Conservation (phyloP, 495 filamentous ascomycete genomes). For the Penicillium steckii region DNA sequence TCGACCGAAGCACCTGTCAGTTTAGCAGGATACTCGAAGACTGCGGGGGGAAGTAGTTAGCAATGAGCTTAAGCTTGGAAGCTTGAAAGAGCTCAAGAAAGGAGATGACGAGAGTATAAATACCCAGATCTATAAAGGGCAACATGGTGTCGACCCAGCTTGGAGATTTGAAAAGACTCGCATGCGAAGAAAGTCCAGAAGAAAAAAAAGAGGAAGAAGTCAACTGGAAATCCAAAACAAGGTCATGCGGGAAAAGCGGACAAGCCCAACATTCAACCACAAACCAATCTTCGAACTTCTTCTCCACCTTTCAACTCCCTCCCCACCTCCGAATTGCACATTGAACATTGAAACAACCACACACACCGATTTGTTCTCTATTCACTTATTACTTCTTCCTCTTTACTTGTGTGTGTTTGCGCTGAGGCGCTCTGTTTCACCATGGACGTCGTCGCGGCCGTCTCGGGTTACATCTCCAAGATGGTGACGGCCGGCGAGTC, state of each 20-base stretch:
- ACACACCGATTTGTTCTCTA: too few species aligned
- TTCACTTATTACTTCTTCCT: neutral
- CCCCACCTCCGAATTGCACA: too few species aligned
- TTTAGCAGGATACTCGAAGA: conserved; percentile 65
- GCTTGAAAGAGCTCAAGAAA: conserved; percentile 10
- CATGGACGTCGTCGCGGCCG: conserved; percentile 93
- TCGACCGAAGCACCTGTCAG: conserved; percentile 76
- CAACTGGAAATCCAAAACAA: neutral
- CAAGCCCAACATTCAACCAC: conserved; percentile 26
- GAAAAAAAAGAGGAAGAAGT: conserved; percentile 45
- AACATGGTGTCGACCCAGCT: conserved; percentile 58
- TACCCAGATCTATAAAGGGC: conserved; percentile 81
- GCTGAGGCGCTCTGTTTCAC: conserved; percentile 16
- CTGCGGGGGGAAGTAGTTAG: conserved; percentile 47
- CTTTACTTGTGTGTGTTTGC: neutral
- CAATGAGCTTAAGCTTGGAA: conserved; percentile 27
- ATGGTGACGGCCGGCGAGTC: conserved; percentile 89
- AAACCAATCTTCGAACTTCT: conserved; percentile 13
- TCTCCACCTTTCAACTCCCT: conserved; percentile 18
- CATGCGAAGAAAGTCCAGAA: conserved; percentile 19
- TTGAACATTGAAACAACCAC: too few species aligned
- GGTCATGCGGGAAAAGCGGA: conserved; percentile 33
- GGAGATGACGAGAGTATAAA: conserved; percentile 25
- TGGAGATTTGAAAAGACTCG: conserved; percentile 3
- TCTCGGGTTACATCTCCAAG: conserved; percentile 94